Percentiles rank a stretch among this genome's conserved stretches.
Evolutionary conservation across 306 rosid genomes (phyloP).

Genomic region (Hippophae gyantsensis): DNA sequence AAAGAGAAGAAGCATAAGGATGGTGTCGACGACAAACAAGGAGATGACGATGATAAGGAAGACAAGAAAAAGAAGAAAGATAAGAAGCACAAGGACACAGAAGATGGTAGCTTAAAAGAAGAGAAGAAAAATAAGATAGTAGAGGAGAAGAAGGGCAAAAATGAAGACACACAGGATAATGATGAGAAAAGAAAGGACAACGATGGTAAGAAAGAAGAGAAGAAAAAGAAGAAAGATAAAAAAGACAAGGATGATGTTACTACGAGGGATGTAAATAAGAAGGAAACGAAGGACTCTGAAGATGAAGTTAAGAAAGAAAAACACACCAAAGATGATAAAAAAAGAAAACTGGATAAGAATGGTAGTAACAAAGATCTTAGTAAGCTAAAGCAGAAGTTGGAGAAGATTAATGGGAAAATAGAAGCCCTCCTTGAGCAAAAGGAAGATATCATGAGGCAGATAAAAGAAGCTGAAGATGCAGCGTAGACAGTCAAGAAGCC

Average conservation of each 20-base stretch:
- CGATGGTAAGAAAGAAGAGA: slow-evolving; percentile 17
- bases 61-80: slow-evolving; percentile 6
- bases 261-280: slow-evolving; percentile 15
- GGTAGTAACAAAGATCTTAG: slow-evolving; percentile 35
- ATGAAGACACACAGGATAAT: slow-evolving; percentile 13
- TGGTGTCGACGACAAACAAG: neutral
- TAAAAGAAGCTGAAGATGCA: slow-evolving; percentile 40
- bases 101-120: slow-evolving; percentile 3
- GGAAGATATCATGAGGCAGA: slow-evolving; percentile 41
- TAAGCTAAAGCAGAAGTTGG: slow-evolving; percentile 51
- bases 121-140: slow-evolving; percentile 22
- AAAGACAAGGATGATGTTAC: slow-evolving; percentile 12
- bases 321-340: slow-evolving; percentile 23
- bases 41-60: slow-evolving; percentile 9
- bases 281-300: slow-evolving; percentile 21
- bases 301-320: slow-evolving; percentile 36
- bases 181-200: slow-evolving; percentile 9
- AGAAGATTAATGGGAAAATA: slow-evolving; percentile 41
- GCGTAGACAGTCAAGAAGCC: too few relatives aligned
- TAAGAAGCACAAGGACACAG: slow-evolving; percentile 13
- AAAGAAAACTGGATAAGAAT: slow-evolving; percentile 33
- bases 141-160: slow-evolving; percentile 19
- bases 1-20: slow-evolving; percentile 6
- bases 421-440: slow-evolving; percentile 39
- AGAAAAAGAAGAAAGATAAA: slow-evolving; percentile 19